These are phyloP conservation scores for Aspergillus unguis DNA, from an alignment of 2,329 filamentous ascomycete genomes.

Conservation along the genomic window DNA sequence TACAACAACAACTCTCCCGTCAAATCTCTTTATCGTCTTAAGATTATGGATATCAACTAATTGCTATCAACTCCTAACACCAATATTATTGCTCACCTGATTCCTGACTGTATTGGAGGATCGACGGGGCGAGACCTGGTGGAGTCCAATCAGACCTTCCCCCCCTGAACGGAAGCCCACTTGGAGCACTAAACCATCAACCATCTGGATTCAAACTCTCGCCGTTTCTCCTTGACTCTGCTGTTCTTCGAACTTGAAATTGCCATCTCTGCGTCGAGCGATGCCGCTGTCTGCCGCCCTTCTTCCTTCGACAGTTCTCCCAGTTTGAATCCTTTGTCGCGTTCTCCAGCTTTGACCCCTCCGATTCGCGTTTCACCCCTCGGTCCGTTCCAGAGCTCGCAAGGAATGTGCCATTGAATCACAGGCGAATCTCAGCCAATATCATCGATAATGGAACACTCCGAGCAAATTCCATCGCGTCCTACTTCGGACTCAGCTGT, in stretches of 20 bases:
- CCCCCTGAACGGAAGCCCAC: slow-evolving; percentile 10
- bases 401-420: slow-evolving; percentile 12
- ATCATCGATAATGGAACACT: slow-evolving; percentile 24
- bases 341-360: slow-evolving; percentile 13
- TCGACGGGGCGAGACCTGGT: slow-evolving; percentile 27
- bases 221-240: slow-evolving; percentile 6
- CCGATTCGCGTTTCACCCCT: slow-evolving; percentile 4
- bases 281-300: slow-evolving; percentile 18
- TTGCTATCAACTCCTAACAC: background rate
- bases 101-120: slow-evolving; percentile 23
- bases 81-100: background rate
- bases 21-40: too few relatives aligned
- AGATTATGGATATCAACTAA: too few relatives aligned
- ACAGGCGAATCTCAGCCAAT: background rate
- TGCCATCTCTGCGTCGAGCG: slow-evolving; percentile 9
- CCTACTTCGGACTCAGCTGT: slow-evolving; percentile 18
- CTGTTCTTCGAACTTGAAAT: background rate
- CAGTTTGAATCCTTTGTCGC: slow-evolving; percentile 12
- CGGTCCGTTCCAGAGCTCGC: background rate
- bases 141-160: slow-evolving; percentile 3
- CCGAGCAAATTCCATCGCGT: slow-evolving; percentile 23
- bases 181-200: slow-evolving; percentile 2
- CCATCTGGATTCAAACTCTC: slow-evolving; percentile 6
- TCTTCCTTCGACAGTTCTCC: slow-evolving; percentile 10
- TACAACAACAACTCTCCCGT: background rate